Conservation (phyloP, 371 early-diverging fungal genomes). For the Mucor plumbeus region DNA sequence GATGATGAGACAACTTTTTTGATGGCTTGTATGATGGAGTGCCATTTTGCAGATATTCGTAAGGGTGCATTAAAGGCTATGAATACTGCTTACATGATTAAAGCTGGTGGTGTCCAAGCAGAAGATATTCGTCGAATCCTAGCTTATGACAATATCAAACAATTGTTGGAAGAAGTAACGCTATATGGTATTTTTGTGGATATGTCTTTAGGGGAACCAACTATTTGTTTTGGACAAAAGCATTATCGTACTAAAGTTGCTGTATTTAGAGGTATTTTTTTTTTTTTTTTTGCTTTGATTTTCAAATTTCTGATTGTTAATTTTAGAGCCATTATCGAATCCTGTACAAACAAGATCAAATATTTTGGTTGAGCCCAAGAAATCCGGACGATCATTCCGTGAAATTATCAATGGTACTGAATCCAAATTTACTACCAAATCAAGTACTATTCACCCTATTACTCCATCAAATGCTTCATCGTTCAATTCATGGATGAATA, state of each 20-base stretch:
- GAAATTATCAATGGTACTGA: constrained; percentile 36
- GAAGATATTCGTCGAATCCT: constrained; percentile 37
- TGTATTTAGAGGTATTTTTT: constrained; percentile 38
- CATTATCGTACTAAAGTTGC: constrained; percentile 23
- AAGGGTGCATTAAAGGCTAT: constrained; percentile 77
- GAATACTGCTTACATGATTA: constrained; percentile 62
- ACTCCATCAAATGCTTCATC: neutral
- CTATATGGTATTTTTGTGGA: constrained; percentile 43
- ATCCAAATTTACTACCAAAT: neutral
- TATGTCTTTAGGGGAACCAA: constrained; percentile 22
- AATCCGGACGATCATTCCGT: constrained; percentile 22
- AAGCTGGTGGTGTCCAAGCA: constrained; percentile 48
- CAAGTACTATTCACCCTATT: neutral
- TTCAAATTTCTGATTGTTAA: neutral
- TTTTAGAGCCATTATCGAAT: constrained; percentile 46
- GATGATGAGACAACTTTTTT: constrained; percentile 67
- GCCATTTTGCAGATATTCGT: constrained; percentile 75
- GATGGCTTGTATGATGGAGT: constrained; percentile 78
- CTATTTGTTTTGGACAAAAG: constrained; percentile 40
- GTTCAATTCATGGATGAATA: neutral
- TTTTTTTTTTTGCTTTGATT: neutral
- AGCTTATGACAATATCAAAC: constrained; percentile 39
- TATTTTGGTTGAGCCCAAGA: constrained; percentile 47
- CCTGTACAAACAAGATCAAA: constrained; percentile 34
- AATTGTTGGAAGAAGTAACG: constrained; percentile 35